phyloP scores from a whole-genome alignment of 1,139 yeast species.

The Magnusiomyces ingens region DNA sequence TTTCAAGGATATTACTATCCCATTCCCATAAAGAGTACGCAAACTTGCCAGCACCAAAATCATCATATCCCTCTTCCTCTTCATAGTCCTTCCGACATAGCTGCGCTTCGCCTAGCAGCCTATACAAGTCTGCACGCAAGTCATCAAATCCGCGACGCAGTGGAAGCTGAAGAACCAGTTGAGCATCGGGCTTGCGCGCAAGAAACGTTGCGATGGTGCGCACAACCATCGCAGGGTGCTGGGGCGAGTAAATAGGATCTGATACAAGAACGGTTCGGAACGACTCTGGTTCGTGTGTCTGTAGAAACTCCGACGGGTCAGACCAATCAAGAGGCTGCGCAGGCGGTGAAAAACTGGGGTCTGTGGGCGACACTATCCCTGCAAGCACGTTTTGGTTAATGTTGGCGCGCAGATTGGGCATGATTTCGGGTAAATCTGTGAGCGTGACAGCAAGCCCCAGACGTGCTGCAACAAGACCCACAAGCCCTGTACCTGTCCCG shows the following conservation, averaged over 20 bases:
- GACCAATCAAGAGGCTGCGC: conserved; percentile 74
- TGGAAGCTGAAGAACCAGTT: conserved; percentile 68
- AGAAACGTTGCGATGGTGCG: conserved; percentile 46
- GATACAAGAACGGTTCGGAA: conserved; percentile 64
- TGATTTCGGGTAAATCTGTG: conserved; percentile 76
- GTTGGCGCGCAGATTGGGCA: conserved; percentile 58
- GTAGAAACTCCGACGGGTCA: conserved; percentile 36
- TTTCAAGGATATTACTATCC: conserved; percentile 9
- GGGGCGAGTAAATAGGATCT: conserved; percentile 81
- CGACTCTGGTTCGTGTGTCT: conserved; percentile 16
- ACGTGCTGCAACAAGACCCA: conserved; percentile 57
- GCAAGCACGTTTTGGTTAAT: conserved; percentile 43
- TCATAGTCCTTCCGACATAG: conserved; percentile 27
- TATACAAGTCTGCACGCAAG: conserved; percentile 59
- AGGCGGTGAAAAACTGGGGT: too few relatives aligned
- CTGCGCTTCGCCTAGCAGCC: conserved; percentile 36
- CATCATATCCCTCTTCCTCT: conserved; percentile 66
- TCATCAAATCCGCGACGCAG: conserved; percentile 57
- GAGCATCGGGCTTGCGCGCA: conserved; percentile 31
- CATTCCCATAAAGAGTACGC: conserved; percentile 30
- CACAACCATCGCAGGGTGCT: conserved; percentile 71
- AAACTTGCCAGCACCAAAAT: conserved; percentile 70
- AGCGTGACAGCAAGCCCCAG: conserved; percentile 48
- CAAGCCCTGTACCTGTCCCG: conserved; percentile 92
- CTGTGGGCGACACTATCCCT: conserved; percentile 15